Evolutionary conservation across 495 filamentous ascomycete species (phyloP).

Genomic region (Xylaria castorea): DNA sequence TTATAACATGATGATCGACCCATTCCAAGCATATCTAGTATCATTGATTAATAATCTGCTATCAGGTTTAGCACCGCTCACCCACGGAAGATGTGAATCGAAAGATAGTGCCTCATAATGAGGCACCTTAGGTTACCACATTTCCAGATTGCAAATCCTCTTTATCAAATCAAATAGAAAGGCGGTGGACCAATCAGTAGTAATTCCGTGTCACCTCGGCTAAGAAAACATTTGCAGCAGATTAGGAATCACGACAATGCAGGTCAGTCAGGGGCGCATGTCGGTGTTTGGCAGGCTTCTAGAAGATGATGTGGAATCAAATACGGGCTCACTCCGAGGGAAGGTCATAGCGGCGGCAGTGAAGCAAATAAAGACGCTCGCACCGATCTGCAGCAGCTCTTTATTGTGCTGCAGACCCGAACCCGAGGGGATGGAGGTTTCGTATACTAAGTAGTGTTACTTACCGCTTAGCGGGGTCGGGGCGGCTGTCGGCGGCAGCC

Average conservation of each 20-base stretch:
- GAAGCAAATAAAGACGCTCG: not conserved
- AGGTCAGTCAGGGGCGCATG: not conserved
- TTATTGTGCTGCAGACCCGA: not conserved
- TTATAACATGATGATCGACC: not conserved
- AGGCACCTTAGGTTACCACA: not conserved
- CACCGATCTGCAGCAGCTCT: too few species aligned
- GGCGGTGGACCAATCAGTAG: not conserved
- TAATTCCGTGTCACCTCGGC: not conserved
- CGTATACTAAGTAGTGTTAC: not conserved
- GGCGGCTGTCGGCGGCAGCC: conserved; percentile 26
- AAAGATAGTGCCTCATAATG: not conserved
- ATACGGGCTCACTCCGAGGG: not conserved
- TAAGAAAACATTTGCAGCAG: not conserved
- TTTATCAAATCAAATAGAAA: conserved; percentile 9
- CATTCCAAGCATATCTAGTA: not conserved
- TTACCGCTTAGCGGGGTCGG: not conserved
- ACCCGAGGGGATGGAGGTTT: not conserved
- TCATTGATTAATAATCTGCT: not conserved
- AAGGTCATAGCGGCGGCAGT: not conserved
- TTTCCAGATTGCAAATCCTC: not conserved
- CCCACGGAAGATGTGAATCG: not conserved
- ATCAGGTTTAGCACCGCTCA: not conserved
- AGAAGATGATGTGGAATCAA: conserved; percentile 10
- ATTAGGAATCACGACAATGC: not conserved
- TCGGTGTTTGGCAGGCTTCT: not conserved